These are phyloP conservation scores for Scleromitrula shiraiana DNA, from an alignment of 2,329 filamentous ascomycete genomes.

Conservation along the genomic window DNA sequence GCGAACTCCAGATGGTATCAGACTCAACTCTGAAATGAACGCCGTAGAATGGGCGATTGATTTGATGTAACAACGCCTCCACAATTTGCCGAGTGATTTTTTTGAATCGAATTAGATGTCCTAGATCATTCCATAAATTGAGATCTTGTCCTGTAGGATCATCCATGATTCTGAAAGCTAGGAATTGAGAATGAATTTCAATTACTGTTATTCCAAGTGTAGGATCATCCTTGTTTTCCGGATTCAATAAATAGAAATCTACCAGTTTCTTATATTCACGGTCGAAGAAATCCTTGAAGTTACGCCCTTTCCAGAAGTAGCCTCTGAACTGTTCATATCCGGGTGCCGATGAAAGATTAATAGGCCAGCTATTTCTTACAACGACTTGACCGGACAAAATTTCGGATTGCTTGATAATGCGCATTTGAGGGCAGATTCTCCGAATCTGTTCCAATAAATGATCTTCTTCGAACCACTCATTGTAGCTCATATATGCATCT, in stretches of 20 bases:
- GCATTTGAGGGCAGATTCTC: constrained; percentile 29
- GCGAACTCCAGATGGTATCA: constrained; percentile 32
- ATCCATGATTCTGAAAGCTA: constrained; percentile 32
- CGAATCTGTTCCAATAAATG: constrained; percentile 24
- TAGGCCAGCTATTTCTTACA: constrained; percentile 22
- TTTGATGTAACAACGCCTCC: constrained; percentile 18
- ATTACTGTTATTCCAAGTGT: constrained; percentile 28
- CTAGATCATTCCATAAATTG: constrained; percentile 31
- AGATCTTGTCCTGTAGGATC: constrained; percentile 31
- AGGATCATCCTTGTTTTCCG: constrained; percentile 6
- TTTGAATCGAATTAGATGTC: constrained; percentile 28
- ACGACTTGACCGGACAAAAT: constrained; percentile 13
- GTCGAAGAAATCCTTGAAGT: constrained; percentile 26
- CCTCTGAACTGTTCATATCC: constrained; percentile 21
- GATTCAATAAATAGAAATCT: constrained; percentile 9
- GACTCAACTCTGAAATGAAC: constrained; percentile 33
- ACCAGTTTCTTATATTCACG: constrained; percentile 13
- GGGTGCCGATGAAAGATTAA: constrained; percentile 20
- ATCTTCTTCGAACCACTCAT: constrained; percentile 30
- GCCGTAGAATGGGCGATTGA: constrained; percentile 28
- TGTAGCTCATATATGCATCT: constrained; percentile 29
- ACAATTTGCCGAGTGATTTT: constrained; percentile 25
- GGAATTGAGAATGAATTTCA: constrained; percentile 27
- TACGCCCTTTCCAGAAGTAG: constrained; percentile 4
- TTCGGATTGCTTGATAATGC: constrained; percentile 26